Evolutionary conservation across 1,139 yeast species (phyloP).

Genomic region (Suhomyces guaymorum): DNA sequence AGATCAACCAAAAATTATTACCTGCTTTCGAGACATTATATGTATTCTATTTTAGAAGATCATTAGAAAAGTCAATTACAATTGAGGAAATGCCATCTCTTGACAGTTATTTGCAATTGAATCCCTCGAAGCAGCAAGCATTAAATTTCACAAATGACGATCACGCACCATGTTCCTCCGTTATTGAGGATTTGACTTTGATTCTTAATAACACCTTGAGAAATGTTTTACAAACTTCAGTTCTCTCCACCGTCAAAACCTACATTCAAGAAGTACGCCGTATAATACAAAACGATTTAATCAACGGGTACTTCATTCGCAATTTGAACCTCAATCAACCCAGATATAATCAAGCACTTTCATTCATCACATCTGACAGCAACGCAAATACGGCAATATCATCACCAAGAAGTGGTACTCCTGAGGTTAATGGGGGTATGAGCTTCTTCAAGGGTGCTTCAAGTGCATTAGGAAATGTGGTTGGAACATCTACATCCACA

Average conservation of each 20-base stretch:
- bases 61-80: constrained; percentile 78
- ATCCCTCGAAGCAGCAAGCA: constrained; percentile 5
- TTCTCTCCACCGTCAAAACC: constrained; percentile 51
- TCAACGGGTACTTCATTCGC: constrained; percentile 45
- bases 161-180: constrained; percentile 73
- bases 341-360: constrained; percentile 44
- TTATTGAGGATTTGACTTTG: constrained; percentile 81
- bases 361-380: constrained; percentile 21
- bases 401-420: constrained; percentile 37
- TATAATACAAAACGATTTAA: constrained; percentile 38
- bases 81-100: constrained; percentile 72
- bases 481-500: constrained; percentile 29
- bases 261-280: constrained; percentile 41
- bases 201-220: constrained; percentile 66
- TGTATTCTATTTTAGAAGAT: constrained; percentile 69
- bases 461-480: constrained; percentile 49
- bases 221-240: constrained; percentile 63
- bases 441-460: constrained; percentile 50
- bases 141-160: constrained; percentile 35
- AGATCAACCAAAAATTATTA: constrained; percentile 53
- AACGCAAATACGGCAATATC: constrained; percentile 25
- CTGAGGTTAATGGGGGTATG: constrained; percentile 24
- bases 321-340: constrained; percentile 60
- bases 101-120: constrained; percentile 29
- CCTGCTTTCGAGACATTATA: constrained; percentile 66